Evolutionary conservation across 23 red algal genomes (phyloP).

Genomic region (Chondrus crispus): DNA sequence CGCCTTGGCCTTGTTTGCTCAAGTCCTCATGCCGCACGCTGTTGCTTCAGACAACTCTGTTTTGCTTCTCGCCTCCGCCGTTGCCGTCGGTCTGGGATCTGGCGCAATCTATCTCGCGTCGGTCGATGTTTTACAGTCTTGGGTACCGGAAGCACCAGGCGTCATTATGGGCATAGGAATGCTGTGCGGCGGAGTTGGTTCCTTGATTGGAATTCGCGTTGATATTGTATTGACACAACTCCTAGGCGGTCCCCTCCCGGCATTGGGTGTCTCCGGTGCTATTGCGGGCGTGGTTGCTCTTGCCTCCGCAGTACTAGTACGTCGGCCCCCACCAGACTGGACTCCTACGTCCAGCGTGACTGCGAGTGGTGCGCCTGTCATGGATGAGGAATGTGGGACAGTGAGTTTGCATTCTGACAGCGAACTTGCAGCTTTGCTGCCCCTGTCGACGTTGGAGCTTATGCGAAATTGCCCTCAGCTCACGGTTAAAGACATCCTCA

Average conservation of each 20-base stretch:
- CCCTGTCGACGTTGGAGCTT: neutral
- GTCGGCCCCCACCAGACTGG: neutral
- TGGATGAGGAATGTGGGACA: neutral
- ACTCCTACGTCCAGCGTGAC: neutral
- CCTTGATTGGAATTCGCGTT: slow-evolving; percentile 9
- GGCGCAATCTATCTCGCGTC: slow-evolving; percentile 33
- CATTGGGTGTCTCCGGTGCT: neutral
- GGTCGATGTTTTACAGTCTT: slow-evolving; percentile 40
- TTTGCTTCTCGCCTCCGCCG: neutral
- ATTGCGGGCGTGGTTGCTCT: neutral
- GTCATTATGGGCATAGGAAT: slow-evolving; percentile 18
- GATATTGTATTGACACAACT: neutral
- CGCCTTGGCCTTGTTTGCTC: neutral
- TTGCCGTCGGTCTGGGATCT: neutral
- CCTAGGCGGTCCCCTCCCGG: neutral
- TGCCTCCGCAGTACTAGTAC: neutral
- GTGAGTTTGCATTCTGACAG: neutral
- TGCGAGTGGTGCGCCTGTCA: neutral
- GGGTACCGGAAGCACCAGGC: slow-evolving; percentile 25
- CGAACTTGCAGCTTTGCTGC: neutral
- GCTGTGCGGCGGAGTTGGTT: slow-evolving; percentile 24
- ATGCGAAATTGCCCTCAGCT: neutral
- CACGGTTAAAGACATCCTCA: slow-evolving; percentile 1
- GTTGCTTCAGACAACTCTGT: neutral
- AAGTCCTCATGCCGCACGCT: neutral